A percentile compares a stretch with the other conserved stretches of the same genome.
Evolutionary conservation across 768 basidiomycete genomes (phyloP).

Genomic region (Panus rudis): DNA sequence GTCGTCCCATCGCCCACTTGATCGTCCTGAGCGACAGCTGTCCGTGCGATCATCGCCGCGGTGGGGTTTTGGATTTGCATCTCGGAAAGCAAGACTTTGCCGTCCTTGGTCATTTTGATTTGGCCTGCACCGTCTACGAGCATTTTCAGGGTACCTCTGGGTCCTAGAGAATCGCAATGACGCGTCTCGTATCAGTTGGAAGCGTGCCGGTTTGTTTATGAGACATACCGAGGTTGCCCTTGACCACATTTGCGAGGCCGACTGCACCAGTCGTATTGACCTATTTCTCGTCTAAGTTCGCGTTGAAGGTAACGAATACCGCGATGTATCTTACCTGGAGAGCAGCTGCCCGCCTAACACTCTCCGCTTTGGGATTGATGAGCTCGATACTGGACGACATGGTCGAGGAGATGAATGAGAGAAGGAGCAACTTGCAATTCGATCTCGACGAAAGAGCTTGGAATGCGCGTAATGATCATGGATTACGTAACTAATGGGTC

Average conservation of each 20-base stretch:
- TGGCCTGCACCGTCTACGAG: constrained; percentile 96
- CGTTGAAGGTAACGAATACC: constrained; percentile 15
- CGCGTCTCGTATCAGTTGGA: constrained; percentile 4
- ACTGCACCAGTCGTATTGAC: constrained; percentile 92
- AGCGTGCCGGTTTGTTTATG: constrained; percentile 1
- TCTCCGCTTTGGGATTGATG: constrained; percentile 96
- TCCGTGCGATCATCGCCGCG: constrained; percentile 97
- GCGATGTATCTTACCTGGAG: constrained; percentile 59
- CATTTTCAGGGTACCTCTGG: constrained; percentile 98
- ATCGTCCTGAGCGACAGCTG: constrained; percentile 97
- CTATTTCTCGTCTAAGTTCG: constrained; percentile 30
- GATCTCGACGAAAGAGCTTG: too few species aligned
- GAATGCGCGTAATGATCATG: too few species aligned
- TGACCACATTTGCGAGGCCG: constrained; percentile 95
- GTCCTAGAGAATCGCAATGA: constrained; percentile 46
- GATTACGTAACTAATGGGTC: too few species aligned
- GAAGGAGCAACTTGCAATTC: not conserved
- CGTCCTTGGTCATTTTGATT: constrained; percentile 99
- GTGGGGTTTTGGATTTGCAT: constrained; percentile 99
- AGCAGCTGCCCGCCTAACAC: constrained; percentile 82
- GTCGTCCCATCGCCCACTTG: constrained; percentile 99
- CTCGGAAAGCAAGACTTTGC: constrained; percentile 95
- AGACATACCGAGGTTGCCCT: constrained; percentile 83
- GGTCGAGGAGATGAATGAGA: constrained; percentile 4
- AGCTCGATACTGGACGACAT: constrained; percentile 76